A percentile compares a stretch with the other conserved stretches of the same genome.
These are phyloP conservation scores for Corymbia maculata DNA, from an alignment of 345 rosid species.

Conservation along the genomic window DNA sequence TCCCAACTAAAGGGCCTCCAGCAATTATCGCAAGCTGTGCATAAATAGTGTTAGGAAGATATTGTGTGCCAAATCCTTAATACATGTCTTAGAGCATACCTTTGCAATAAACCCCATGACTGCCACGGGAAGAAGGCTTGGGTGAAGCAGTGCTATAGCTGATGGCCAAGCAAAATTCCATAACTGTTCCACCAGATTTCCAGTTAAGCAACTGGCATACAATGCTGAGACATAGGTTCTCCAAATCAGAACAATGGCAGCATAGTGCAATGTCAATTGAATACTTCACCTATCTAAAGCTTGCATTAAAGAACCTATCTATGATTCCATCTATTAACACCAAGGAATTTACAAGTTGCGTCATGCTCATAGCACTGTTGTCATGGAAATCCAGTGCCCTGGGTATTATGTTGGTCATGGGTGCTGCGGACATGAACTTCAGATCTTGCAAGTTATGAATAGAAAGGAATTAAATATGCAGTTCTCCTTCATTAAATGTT, in stretches of 20 bases:
- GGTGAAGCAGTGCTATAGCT: slow-evolving; percentile 84
- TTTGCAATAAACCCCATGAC: slow-evolving; percentile 77
- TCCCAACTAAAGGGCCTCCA: slow-evolving; percentile 90
- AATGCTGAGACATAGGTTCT: slow-evolving; percentile 31
- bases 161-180: slow-evolving; percentile 98
- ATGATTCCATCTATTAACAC: not conserved
- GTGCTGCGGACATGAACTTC: not conserved
- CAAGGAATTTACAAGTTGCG: not conserved
- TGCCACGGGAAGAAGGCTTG: slow-evolving; percentile 95
- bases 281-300: not conserved
- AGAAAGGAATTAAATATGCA: not conserved
- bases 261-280: not conserved
- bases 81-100: slow-evolving; percentile 18
- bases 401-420: not conserved
- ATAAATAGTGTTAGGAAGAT: not conserved
- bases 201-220: slow-evolving; percentile 71
- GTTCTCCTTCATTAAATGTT: not conserved
- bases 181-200: slow-evolving; percentile 82
- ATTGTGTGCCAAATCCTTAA: not conserved
- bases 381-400: not conserved
- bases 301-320: not conserved
- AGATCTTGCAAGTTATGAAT: not conserved
- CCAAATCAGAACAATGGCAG: not conserved
- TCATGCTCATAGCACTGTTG: not conserved
- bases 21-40: slow-evolving; percentile 54